Base-by-base conservation (phyloP, 2,329 filamentous ascomycete species). In the Venturia carpophila region DNA sequence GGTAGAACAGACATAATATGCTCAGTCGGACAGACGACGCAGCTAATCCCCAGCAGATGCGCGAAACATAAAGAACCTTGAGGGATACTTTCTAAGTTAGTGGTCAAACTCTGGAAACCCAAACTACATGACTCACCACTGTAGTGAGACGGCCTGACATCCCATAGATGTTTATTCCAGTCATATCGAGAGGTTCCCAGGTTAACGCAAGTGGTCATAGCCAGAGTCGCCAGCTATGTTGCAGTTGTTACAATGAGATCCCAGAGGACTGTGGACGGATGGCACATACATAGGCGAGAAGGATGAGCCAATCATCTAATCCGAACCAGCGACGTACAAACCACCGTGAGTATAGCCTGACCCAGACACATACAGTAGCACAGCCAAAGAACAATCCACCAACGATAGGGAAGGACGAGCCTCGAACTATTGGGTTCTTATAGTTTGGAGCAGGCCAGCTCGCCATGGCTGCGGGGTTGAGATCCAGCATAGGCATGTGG, bases 1-100 rank as follows among this genome's bases (percentile, higher is more conserved):
- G 74, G 64, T 79, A 79, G 67, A 80, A 81, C 69, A 80, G 79
- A 68, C 72, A 76, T 41, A 79, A 74, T 5, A 80, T 70, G 0
- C 77, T 79, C 17, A 79, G 71, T 17, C 79, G 71, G 0, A 77
- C 79, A 65, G 78, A 79, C 0, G 75, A 77, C 0, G 77, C 72
- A 1, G 78, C 76, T 11, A 73, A 69, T 2, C 73, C 74, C 67
- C 79, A 80, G 4, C 77, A 69, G 11, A 79, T 66, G 67, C 80
- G 79, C 6, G 77, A 73, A 1, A 71, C 69, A 69, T 79, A 75
- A 5, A 76, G 77, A 19, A 79, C 72, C 62, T 77, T 66, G 13
- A 66, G 15, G 19, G 60, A 63, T 5, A 5, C 34, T 43, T 6
- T n/a, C 7, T 19, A 58, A 7, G 13, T 45, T 24, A 49, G 47